Percentiles rank a stretch among this genome's conserved stretches.
phyloP scores from a whole-genome alignment of 495 filamentous ascomycete species.

The Daldinia childiae region DNA sequence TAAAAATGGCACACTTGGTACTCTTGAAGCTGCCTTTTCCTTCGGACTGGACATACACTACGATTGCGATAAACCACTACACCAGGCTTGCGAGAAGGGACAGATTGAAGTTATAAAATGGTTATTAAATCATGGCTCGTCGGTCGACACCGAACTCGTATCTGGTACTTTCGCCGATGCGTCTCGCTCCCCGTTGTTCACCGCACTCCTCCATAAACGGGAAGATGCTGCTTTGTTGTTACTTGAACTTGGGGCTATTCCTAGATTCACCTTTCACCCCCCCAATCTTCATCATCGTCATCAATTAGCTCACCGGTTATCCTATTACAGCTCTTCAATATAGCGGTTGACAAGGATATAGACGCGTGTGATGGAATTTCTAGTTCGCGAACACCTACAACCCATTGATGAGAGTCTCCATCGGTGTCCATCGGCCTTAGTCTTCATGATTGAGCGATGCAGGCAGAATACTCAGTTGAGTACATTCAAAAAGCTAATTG shows the following conservation, averaged over 20 bases:
- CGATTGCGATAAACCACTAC: background rate
- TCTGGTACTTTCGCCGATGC: background rate
- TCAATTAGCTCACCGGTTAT: no score
- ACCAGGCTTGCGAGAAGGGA: background rate
- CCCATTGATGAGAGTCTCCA: background rate
- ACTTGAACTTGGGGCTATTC: background rate
- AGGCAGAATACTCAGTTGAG: no score
- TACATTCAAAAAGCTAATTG: conserved; percentile 7
- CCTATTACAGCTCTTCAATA: conserved; percentile 6
- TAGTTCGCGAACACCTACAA: background rate
- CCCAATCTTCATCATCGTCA: no score
- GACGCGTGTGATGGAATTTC: background rate
- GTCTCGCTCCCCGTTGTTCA: background rate
- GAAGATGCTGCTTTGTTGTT: background rate
- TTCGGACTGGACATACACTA: background rate
- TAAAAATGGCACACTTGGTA: background rate
- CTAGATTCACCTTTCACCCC: background rate
- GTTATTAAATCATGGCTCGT: background rate
- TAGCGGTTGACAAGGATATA: background rate
- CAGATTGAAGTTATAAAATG: background rate
- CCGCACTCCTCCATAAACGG: background rate
- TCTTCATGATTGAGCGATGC: no score
- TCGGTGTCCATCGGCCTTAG: background rate
- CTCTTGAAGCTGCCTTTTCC: background rate
- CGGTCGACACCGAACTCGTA: background rate